Base-by-base conservation (phyloP, 306 rosid species). In the Vigna nakashimae region DNA sequence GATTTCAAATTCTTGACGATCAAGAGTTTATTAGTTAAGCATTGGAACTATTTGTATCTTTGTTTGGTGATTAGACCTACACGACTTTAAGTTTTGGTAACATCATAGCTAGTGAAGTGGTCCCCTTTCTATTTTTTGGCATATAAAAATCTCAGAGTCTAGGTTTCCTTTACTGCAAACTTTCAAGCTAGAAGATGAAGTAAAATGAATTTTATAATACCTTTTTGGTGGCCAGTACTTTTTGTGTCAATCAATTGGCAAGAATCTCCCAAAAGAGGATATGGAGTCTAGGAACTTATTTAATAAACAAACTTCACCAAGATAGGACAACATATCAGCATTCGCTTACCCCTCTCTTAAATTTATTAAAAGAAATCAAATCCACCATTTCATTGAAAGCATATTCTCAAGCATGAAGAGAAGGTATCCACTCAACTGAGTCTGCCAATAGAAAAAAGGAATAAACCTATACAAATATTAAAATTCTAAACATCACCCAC, bases 301-400 rank as follows among this genome's bases (percentile, higher is more conserved):
- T 82, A 79, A 78, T 81, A 73, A 86, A 79, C 85, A 83, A 82
- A 82, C 79, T 75, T 78, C 76, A 70, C 50, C 80, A 84, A 53
- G 87, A 82, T 78, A 79, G 73, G 87, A 90, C 89, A 89, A 81
- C 80, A 86, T 69, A 79, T 84, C 85, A 87, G 81, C 92, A 88
- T 88, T 78, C 87, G 77, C 87, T 76, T 50, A 72, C 82, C 79
- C 65, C 82, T 64, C 36, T 45, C 28, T 71, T 75, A 80, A 76
- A 81, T 82, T 52, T 83, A 71, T 60, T 82, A 69, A 62, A 71
- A 77, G 83, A 86, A 72, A 83, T 83, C 70, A 84, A 86, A 82
- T 20, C 80, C 85, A 82, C 73, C 74, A 63, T 78, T 73, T 74
- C 81, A 67, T 32, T 40, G 30, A 73, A 85, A 75, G 82, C 73